Base-by-base conservation (phyloP, 306 rosid species). In the Begonia loranthoides region DNA sequence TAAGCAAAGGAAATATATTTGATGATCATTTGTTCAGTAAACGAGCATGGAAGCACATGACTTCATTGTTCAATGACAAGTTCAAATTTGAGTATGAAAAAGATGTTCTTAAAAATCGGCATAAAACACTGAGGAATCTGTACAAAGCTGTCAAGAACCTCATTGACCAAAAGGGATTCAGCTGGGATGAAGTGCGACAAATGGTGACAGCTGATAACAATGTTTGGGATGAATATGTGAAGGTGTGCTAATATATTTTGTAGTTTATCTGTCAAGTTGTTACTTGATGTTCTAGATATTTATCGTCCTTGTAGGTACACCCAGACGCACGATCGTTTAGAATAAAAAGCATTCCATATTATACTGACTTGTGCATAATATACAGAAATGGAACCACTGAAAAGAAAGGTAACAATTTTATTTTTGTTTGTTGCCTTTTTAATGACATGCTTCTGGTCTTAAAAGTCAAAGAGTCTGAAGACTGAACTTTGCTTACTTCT, bases 1-100 rank as follows among this genome's bases (percentile, higher is more conserved):
- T 71, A 56, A 41, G 56, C 39, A 60, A 69, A 46, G 89, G 77
- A 17, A 66, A 61, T 66, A 73, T 45, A 71, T 64, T 73, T 55
- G 84, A 80, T 64, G 90, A 84, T 54, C 79, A 78, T 62, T 64
- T 78, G 69, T 80, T 78, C 73, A 73, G 90, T 73, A 71, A 75
- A 60, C 61, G 74, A 41, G 81, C 90, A 1, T 84, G 94, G 94
- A 78, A 73, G 57, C 71, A 68, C 41, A 84, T 84, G 87, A 65
- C 75, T 43, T 66, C 67, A 17, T 28, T 60, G 67, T 84, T 84
- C 77, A 78, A 76, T 67, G 63, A 54, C 12, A 84, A 78, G 71
- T 80, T 84, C 73, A 76, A 73, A 54, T 78, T 67, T 57, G 83
- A 76, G 54, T 84, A 69, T 58, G 94, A 84, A 64, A 84, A 81